Evolutionary conservation across 2,329 filamentous ascomycete genomes (phyloP).

Genomic region (Orbilia javanica): DNA sequence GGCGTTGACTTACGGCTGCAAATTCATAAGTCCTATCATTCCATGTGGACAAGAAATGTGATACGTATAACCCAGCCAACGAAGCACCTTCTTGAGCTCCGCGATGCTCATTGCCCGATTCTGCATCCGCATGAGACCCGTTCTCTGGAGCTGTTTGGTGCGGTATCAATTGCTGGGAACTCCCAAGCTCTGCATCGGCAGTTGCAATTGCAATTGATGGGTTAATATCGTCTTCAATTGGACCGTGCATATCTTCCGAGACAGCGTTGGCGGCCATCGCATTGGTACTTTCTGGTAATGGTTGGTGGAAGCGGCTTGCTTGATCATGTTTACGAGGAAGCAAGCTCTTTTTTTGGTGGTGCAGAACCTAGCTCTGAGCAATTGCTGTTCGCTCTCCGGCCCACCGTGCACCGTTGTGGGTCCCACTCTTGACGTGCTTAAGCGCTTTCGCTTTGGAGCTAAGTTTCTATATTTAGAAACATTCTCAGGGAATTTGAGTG

Average conservation of each 20-base stretch:
- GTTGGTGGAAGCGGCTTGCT: slow-evolving; percentile 10
- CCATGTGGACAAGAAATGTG: slow-evolving; percentile 72
- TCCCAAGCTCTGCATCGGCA: slow-evolving; percentile 11
- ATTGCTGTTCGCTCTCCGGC: slow-evolving; percentile 8
- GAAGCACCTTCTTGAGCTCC: slow-evolving; percentile 11
- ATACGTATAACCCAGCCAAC: slow-evolving; percentile 66
- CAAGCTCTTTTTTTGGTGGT: neutral
- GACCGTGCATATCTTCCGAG: slow-evolving; percentile 7
- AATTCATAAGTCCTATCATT: slow-evolving; percentile 72
- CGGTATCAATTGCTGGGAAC: slow-evolving; percentile 38
- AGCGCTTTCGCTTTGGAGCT: slow-evolving; percentile 40
- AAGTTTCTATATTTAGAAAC: slow-evolving; percentile 40
- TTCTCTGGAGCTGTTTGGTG: slow-evolving; percentile 3
- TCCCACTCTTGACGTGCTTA: slow-evolving; percentile 33
- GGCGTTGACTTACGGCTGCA: slow-evolving; percentile 67
- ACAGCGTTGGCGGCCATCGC: slow-evolving; percentile 3
- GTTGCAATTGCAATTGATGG: slow-evolving; percentile 5
- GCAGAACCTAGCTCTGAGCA: slow-evolving; percentile 1
- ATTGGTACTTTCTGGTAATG: slow-evolving; percentile 11
- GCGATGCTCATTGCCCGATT: slow-evolving; percentile 7
- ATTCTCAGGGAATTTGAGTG: slow-evolving; percentile 6
- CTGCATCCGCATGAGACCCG: neutral
- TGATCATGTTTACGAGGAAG: slow-evolving; percentile 5
- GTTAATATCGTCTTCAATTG: slow-evolving; percentile 10
- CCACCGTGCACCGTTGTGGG: neutral